Evolutionary conservation across 805 yeast genomes (phyloP).

Genomic region (Lipomyces kockii): DNA sequence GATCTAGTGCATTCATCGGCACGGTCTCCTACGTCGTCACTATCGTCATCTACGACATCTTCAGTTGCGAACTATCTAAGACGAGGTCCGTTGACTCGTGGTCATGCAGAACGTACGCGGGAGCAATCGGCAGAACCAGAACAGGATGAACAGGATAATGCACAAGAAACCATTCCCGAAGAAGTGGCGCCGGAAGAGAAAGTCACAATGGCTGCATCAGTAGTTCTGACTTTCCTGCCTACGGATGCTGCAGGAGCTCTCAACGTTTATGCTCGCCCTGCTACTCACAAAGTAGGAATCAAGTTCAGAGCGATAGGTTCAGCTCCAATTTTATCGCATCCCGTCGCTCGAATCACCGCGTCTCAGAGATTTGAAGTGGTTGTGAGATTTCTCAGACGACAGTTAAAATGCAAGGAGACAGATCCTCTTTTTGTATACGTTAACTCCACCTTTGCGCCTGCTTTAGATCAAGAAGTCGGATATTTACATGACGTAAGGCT

Average conservation of each 20-base stretch:
- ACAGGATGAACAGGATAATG: neutral
- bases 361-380: constrained; percentile 54
- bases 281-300: constrained; percentile 47
- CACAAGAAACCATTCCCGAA: constrained; percentile 40
- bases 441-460: constrained; percentile 50
- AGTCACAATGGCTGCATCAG: constrained; percentile 44
- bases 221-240: constrained; percentile 43
- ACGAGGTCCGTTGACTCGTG: neutral
- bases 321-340: constrained; percentile 54
- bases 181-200: constrained; percentile 41
- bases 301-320: constrained; percentile 62
- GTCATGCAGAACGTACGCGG: neutral
- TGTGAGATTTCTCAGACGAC: constrained; percentile 51
- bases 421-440: constrained; percentile 49
- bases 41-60: constrained; percentile 4
- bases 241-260: constrained; percentile 42
- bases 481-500: constrained; percentile 39
- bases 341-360: constrained; percentile 52
- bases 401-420: constrained; percentile 41
- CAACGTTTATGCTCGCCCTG: constrained; percentile 39
- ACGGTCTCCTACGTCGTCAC: constrained; percentile 1
- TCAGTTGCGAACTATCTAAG: constrained; percentile 1
- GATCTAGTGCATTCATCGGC: neutral
- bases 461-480: constrained; percentile 47
- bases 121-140: neutral